These are phyloP conservation scores for Collybiopsis luxurians DNA, from an alignment of 768 basidiomycete genomes.

Conservation along the genomic window DNA sequence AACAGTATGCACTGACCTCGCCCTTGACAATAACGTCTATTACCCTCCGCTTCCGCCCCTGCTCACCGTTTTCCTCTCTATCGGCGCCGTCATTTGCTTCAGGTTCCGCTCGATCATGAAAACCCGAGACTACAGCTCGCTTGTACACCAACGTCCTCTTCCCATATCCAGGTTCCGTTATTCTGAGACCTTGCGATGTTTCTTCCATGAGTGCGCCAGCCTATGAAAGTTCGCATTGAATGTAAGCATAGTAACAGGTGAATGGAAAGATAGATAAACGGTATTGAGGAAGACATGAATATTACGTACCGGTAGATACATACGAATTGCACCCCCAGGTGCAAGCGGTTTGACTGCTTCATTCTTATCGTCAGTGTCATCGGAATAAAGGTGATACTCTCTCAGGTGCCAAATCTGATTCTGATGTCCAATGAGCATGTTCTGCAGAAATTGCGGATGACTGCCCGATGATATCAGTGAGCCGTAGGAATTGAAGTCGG, in stretches of 20 bases:
- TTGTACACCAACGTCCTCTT: constrained; percentile 24
- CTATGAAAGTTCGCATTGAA: too few relatives aligned
- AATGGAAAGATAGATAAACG: too few relatives aligned
- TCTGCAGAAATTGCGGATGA: constrained; percentile 60
- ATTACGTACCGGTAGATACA: constrained; percentile 47
- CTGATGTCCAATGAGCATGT: constrained; percentile 76
- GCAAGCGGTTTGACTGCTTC: constrained; percentile 25
- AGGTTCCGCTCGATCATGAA: constrained; percentile 13
- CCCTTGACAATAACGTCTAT: constrained; percentile 71
- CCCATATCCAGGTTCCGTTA: constrained; percentile 38
- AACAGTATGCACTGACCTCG: constrained; percentile 46
- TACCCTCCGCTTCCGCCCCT: constrained; percentile 23
- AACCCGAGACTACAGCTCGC: constrained; percentile 27
- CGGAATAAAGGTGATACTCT: constrained; percentile 58
- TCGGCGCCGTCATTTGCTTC: not conserved
- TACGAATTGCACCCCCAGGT: constrained; percentile 59
- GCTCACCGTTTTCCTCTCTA: too few relatives aligned
- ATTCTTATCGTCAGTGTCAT: not conserved
- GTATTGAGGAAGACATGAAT: too few relatives aligned
- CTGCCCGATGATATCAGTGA: constrained; percentile 68
- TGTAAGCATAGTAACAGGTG: too few relatives aligned
- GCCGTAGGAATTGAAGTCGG: constrained; percentile 85
- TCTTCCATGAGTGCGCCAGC: constrained; percentile 47
- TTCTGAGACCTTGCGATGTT: constrained; percentile 40
- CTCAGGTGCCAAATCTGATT: constrained; percentile 87